These are phyloP conservation scores for slime mould (Dictyostelium discoideum) DNA, from an alignment of 78 protist species.

Conservation along the genomic window DNA sequence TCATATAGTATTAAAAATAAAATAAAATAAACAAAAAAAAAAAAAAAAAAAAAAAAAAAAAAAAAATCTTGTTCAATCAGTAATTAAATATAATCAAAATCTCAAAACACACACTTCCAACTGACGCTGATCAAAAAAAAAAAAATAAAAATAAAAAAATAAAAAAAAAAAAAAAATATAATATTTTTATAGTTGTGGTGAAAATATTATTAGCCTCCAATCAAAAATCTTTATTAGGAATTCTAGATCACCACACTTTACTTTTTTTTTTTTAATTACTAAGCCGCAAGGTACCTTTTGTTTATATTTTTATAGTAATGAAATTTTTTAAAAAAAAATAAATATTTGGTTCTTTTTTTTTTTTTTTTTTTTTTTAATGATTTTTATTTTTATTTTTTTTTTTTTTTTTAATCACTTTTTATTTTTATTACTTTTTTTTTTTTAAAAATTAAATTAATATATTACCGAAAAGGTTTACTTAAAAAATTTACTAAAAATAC, in stretches of 20 bases:
- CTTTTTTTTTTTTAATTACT: background rate
- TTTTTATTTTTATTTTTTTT: background rate
- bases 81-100: no score
- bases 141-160: no score
- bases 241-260: background rate
- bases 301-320: background rate
- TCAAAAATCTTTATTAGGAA: background rate
- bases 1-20: background rate
- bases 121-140: background rate
- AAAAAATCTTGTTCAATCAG: background rate
- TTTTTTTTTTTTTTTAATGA: background rate
- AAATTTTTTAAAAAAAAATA: no score
- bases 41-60: no score
- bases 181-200: background rate
- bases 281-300: no score
- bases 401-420: background rate
- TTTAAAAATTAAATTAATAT: background rate
- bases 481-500: background rate
- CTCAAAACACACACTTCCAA: background rate
- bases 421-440: no score
- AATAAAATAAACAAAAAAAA: no score
- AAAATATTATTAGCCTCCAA: background rate
- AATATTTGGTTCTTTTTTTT: background rate
- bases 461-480: background rate
- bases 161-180: no score